These are phyloP conservation scores for Coemansia brasiliensis DNA, from an alignment of 192 early-diverging fungal genomes.

Conservation along the genomic window DNA sequence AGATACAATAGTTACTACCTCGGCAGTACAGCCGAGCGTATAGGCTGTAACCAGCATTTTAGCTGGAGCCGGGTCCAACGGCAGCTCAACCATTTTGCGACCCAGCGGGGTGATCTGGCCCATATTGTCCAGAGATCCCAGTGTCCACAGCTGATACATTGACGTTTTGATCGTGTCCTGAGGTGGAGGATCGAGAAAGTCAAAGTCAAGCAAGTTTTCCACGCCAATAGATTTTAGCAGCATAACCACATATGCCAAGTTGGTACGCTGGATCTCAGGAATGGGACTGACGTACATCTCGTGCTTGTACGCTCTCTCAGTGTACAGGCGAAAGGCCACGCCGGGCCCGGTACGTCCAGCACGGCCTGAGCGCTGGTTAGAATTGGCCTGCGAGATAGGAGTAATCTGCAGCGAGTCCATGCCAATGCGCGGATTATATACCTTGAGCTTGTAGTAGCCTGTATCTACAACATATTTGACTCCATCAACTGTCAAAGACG, in stretches of 20 bases:
- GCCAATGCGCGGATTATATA: slow-evolving; percentile 93
- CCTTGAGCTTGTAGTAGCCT: slow-evolving; percentile 95
- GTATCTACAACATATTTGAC: slow-evolving; percentile 95
- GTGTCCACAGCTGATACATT: slow-evolving; percentile 91
- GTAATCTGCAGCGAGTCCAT: slow-evolving; percentile 96
- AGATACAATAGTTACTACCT: slow-evolving; percentile 91
- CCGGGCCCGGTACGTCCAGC: slow-evolving; percentile 96
- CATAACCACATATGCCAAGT: slow-evolving; percentile 88
- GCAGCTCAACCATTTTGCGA: slow-evolving; percentile 93
- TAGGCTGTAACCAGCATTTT: slow-evolving; percentile 92
- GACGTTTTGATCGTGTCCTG: slow-evolving; percentile 87
- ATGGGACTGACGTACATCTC: slow-evolving; percentile 95
- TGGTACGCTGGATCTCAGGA: slow-evolving; percentile 97
- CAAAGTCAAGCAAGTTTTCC: slow-evolving; percentile 87
- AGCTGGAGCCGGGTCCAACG: slow-evolving; percentile 90
- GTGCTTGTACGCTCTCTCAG: slow-evolving; percentile 85
- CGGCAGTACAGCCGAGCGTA: slow-evolving; percentile 86
- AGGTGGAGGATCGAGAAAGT: slow-evolving; percentile 98
- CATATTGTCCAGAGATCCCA: slow-evolving; percentile 87
- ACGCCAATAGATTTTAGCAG: slow-evolving; percentile 95
- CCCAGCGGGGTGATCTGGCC: slow-evolving; percentile 92
- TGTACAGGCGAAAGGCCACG: slow-evolving; percentile 94
- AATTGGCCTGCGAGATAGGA: slow-evolving; percentile 93
- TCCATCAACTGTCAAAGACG: slow-evolving; percentile 97
- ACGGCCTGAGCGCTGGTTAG: slow-evolving; percentile 93